Evolutionary conservation across 495 filamentous ascomycete species (phyloP), one percentile per base, ranked within the genome.

Genomic region (Elaphomyces granulatus): DNA sequence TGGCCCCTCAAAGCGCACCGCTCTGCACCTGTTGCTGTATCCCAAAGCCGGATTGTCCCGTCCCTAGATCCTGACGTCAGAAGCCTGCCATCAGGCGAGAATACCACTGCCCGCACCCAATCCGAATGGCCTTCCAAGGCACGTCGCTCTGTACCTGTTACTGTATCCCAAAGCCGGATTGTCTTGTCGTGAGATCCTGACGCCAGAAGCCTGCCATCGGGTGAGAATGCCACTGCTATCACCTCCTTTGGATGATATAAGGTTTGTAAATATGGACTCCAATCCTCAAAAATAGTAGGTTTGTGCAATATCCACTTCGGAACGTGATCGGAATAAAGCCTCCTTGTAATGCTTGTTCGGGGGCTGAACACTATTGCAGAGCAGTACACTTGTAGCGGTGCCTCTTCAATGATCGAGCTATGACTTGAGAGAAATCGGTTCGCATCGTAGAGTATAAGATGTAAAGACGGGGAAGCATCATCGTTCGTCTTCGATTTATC

Each of bases 351-450:
- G 40, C 52, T 54, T 17, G 21, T 53, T 40, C 40, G 40, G 37
- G 54, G 63, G 10, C 49, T 41, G 50, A 67, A 68, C 10, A 61
- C 26, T 8, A 67, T 45, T 17, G 50, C 56, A 20, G 52, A 42
- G 20, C 36, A 50, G 40, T 53, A 53, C 32, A 53, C 26, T 31
- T 53, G 41, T 36, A 53, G 44, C 2, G 43, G 43, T 15, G 44
- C 46, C 49, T 38, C 61, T 55, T 38, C 51, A 21, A 43, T 61
- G 52, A 32, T 65, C 43, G 42, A 54, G 49, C 16, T 45, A 42
- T 51, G 49, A 21, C 41, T 45, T 17, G 59, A 45, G 28, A 56
- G 32, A 45, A 67, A 67, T 23, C 61, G 53, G 32, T 40, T 52
- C 34, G 48, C 55, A 50, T 67, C 61, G 36, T 49, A 20, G 9